phyloP scores from a whole-genome alignment of 805 yeast genomes.

The Cyberlindnera subsufficiens region DNA sequence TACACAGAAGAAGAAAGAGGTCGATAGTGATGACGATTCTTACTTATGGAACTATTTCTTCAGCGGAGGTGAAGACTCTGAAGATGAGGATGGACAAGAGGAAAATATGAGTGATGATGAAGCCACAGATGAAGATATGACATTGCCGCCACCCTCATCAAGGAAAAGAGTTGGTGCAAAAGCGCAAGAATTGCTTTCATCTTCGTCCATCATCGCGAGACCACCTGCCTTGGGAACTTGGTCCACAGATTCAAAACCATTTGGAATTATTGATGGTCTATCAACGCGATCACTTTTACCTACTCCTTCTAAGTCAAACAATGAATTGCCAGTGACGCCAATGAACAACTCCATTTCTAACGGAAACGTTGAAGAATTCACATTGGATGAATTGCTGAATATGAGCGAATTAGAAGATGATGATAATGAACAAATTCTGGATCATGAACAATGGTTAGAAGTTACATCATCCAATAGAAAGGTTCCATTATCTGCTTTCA shows the following conservation, averaged over 20 bases:
- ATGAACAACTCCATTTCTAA: constrained; percentile 18
- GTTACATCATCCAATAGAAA: constrained; percentile 38
- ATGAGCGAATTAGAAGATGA: constrained; percentile 83
- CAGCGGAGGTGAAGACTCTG: constrained; percentile 33
- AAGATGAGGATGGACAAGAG: constrained; percentile 15
- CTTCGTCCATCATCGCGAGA: constrained; percentile 75
- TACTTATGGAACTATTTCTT: constrained; percentile 74
- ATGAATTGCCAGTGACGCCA: neutral
- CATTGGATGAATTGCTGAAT: constrained; percentile 78
- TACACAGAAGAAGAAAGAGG: constrained; percentile 2
- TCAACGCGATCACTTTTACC: constrained; percentile 79
- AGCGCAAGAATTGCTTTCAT: constrained; percentile 88
- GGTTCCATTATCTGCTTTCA: constrained; percentile 84
- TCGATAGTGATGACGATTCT: constrained; percentile 47
- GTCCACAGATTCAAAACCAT: constrained; percentile 79
- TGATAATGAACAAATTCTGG: constrained; percentile 43
- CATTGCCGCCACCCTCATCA: constrained; percentile 65
- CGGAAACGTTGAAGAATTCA: constrained; percentile 35
- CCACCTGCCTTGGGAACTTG: constrained; percentile 94
- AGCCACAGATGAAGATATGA: constrained; percentile 90
- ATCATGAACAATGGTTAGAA: constrained; percentile 31
- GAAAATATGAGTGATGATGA: constrained; percentile 55
- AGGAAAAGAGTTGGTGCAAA: constrained; percentile 61
- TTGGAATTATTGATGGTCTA: constrained; percentile 91
- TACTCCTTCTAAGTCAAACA: constrained; percentile 4